Evolutionary conservation across 2,329 filamentous ascomycete genomes (phyloP).

Genomic region (Cladosporium oxysporum): DNA sequence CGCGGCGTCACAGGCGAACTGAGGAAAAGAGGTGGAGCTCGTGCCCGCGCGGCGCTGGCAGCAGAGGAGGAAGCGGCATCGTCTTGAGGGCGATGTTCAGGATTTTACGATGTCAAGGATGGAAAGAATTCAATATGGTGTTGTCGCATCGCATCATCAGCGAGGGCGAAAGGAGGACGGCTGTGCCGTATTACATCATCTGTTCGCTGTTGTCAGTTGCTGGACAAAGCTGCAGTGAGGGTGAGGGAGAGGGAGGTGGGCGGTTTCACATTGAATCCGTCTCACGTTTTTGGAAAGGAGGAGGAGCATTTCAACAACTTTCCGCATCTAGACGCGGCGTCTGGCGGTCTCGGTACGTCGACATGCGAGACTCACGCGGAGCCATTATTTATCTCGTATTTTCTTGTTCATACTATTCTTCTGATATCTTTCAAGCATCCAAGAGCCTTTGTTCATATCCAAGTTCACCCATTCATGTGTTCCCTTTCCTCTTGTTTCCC

Average conservation of each 20-base stretch:
- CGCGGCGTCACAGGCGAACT: constrained; percentile 87
- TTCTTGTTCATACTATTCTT: background rate
- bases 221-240: background rate
- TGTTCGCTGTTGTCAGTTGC: background rate
- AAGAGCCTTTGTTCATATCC: no score
- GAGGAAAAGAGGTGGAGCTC: constrained; percentile 61
- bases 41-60: constrained; percentile 37
- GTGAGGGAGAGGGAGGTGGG: background rate
- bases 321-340: background rate
- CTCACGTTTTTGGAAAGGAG: background rate
- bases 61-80: constrained; percentile 16
- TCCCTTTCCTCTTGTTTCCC: background rate
- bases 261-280: background rate
- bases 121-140: background rate
- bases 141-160: no score
- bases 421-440: background rate
- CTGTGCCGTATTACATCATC: background rate
- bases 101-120: background rate
- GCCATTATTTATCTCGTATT: background rate
- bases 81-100: background rate
- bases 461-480: background rate
- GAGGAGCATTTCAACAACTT: background rate
- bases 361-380: background rate
- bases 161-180: background rate
- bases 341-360: constrained; percentile 13